These are phyloP conservation scores for Emericellopsis terricola DNA, from an alignment of 495 filamentous ascomycete species.

Conservation along the genomic window DNA sequence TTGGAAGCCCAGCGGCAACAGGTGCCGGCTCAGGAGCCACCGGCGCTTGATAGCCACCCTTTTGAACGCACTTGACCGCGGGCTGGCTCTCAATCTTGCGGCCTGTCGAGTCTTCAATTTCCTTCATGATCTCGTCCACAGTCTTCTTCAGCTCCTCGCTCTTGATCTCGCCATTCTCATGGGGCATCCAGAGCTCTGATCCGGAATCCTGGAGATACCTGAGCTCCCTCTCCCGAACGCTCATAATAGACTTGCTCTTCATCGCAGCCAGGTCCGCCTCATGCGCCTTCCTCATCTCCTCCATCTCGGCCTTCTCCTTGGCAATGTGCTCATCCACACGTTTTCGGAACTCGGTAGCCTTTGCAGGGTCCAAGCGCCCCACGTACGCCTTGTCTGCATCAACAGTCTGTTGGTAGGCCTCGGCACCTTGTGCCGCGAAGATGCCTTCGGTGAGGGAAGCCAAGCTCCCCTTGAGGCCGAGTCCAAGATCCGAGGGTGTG, in stretches of 20 bases:
- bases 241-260: conserved; percentile 42
- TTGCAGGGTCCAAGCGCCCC: conserved; percentile 42
- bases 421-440: conserved; percentile 35
- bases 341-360: conserved; percentile 61
- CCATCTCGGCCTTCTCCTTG: conserved; percentile 58
- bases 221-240: conserved; percentile 44
- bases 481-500: conserved; percentile 66
- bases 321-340: conserved; percentile 46
- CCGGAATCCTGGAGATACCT: conserved; percentile 36
- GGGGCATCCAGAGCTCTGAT: conserved; percentile 43
- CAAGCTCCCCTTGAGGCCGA: conserved; percentile 76
- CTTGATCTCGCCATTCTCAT: conserved; percentile 38
- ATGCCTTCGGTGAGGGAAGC: conserved; percentile 66
- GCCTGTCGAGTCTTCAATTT: conserved; percentile 36
- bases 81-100: conserved; percentile 38
- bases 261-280: conserved; percentile 55
- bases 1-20: conserved; percentile 5
- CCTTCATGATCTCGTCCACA: conserved; percentile 40
- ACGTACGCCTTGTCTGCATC: conserved; percentile 27
- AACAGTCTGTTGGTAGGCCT: conserved; percentile 30
- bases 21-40: conserved; percentile 1
- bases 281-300: conserved; percentile 64
- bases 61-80: conserved; percentile 46
- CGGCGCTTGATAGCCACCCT: conserved; percentile 46
- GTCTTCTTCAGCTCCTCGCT: conserved; percentile 28